Percentiles rank a stretch among this genome's conserved stretches.
Evolutionary conservation across 2,329 filamentous ascomycete genomes (phyloP).

Genomic region (Colletotrichum neosansevieriae): DNA sequence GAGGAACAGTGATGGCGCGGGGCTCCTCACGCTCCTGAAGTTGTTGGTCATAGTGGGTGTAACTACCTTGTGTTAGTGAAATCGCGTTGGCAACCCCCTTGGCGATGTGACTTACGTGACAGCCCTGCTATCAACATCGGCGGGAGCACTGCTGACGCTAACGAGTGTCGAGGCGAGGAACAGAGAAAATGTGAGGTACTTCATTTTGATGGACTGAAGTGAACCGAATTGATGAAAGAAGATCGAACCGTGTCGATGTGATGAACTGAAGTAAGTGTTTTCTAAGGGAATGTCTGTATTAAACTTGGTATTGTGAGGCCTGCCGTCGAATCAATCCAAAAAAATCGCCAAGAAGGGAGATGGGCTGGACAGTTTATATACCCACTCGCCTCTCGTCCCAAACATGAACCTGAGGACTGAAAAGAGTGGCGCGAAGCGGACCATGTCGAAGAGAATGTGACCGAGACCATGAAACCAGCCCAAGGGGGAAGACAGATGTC

Average conservation of each 20-base stretch:
- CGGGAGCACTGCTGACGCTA: slow-evolving; percentile 39
- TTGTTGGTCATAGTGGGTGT: slow-evolving; percentile 30
- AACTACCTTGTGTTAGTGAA: neutral
- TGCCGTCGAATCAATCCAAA: slow-evolving; percentile 24
- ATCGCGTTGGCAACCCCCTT: neutral
- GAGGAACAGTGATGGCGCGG: slow-evolving; percentile 32
- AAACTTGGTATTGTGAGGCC: slow-evolving; percentile 30
- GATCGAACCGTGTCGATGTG: neutral
- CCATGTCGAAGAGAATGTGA: slow-evolving; percentile 24
- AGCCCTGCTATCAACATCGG: slow-evolving; percentile 37
- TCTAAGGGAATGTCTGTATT: slow-evolving; percentile 36
- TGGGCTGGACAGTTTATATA: slow-evolving; percentile 24
- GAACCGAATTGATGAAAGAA: slow-evolving; percentile 13
- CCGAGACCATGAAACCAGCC: slow-evolving; percentile 34
- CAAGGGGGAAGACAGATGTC: slow-evolving; percentile 25
- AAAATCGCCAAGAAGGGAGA: neutral
- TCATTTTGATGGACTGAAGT: slow-evolving; percentile 39
- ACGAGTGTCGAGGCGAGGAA: slow-evolving; percentile 37
- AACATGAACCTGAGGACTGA: neutral
- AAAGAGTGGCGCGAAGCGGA: slow-evolving; percentile 24
- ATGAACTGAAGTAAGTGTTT: slow-evolving; percentile 12
- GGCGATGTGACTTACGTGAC: slow-evolving; percentile 18
- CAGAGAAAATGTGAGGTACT: slow-evolving; percentile 31
- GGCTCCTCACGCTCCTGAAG: slow-evolving; percentile 31
- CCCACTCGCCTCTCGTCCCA: slow-evolving; percentile 12